Percentiles rank a stretch among this genome's conserved stretches.
These are phyloP conservation scores for Aspergillus baeticus DNA, from an alignment of 495 filamentous ascomycete species.

Conservation along the genomic window DNA sequence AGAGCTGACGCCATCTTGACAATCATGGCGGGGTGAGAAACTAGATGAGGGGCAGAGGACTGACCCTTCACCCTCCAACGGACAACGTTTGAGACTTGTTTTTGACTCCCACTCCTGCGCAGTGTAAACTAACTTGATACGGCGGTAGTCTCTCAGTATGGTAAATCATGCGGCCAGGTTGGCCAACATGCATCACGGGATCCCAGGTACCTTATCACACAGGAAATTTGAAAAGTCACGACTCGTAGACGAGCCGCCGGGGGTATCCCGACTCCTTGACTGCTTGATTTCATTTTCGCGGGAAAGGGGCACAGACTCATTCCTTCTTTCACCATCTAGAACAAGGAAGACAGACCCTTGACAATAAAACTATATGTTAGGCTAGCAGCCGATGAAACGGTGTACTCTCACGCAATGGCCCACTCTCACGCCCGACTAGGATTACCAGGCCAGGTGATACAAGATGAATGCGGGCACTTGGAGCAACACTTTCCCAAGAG, in stretches of 20 bases:
- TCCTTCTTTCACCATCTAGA: not conserved
- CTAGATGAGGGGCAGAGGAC: not conserved
- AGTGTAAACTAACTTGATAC: conserved; percentile 12
- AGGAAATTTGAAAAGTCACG: conserved; percentile 1
- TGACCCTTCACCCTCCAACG: not conserved
- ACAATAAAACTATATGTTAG: too few relatives aligned
- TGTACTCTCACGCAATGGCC: too few relatives aligned
- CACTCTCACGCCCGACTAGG: conserved; percentile 5
- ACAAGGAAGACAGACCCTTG: not conserved
- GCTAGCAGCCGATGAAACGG: too few relatives aligned
- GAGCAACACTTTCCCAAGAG: not conserved
- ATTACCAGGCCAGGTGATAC: conserved; percentile 8
- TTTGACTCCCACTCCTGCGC: not conserved
- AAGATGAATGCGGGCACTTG: conserved; percentile 9
- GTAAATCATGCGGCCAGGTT: conserved; percentile 21
- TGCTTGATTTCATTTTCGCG: too few relatives aligned
- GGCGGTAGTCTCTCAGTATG: conserved; percentile 16
- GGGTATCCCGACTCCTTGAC: not conserved
- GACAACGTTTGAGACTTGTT: not conserved
- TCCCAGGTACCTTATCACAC: conserved; percentile 15
- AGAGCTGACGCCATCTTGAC: conserved; percentile 1
- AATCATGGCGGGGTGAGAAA: not conserved
- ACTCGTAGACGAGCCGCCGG: conserved; percentile 13
- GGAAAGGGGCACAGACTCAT: not conserved
- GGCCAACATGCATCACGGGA: conserved; percentile 11